A percentile compares a stretch with the other conserved stretches of the same genome.
phyloP scores from a whole-genome alignment of 495 filamentous ascomycete genomes.

The Lasiosphaeria ovina region DNA sequence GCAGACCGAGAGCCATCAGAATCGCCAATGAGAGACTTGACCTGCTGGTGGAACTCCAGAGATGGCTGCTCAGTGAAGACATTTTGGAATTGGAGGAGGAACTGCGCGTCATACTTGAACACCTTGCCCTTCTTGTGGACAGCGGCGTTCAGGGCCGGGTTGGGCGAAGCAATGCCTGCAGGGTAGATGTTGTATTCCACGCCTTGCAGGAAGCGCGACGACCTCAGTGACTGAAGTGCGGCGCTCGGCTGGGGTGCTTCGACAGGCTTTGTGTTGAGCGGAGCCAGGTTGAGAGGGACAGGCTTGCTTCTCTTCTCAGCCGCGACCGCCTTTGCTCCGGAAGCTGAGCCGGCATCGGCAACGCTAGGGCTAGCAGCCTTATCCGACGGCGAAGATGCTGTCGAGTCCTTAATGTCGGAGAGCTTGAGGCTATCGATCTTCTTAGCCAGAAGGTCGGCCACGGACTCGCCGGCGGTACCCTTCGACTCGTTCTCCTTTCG shows the following conservation, averaged over 20 bases:
- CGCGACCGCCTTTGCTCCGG: constrained; percentile 51
- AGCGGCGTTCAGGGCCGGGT: constrained; percentile 78
- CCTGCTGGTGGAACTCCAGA: constrained; percentile 80
- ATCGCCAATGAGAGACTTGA: constrained; percentile 82
- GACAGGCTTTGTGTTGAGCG: constrained; percentile 68
- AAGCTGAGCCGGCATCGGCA: constrained; percentile 46
- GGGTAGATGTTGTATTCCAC: constrained; percentile 73
- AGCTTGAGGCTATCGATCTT: constrained; percentile 46
- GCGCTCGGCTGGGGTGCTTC: constrained; percentile 90
- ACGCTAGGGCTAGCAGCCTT: constrained; percentile 30
- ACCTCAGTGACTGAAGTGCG: constrained; percentile 84
- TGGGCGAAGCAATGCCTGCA: constrained; percentile 75
- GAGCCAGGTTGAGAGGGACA: constrained; percentile 74
- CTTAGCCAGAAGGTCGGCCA: constrained; percentile 40
- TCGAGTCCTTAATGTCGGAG: constrained; percentile 32
- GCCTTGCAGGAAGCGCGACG: constrained; percentile 71
- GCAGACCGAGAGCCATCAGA: constrained; percentile 65
- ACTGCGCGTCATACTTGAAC: constrained; percentile 93
- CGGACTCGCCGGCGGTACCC: constrained; percentile 32
- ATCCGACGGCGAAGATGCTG: constrained; percentile 5
- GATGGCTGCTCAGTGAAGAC: constrained; percentile 95
- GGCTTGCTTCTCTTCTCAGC: constrained; percentile 64
- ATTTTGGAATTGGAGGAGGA: constrained; percentile 93
- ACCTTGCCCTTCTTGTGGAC: constrained; percentile 69
- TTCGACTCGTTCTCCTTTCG: constrained; percentile 36